Conservation (phyloP, 75 land plant species). For the Ceratopteris richardii region DNA sequence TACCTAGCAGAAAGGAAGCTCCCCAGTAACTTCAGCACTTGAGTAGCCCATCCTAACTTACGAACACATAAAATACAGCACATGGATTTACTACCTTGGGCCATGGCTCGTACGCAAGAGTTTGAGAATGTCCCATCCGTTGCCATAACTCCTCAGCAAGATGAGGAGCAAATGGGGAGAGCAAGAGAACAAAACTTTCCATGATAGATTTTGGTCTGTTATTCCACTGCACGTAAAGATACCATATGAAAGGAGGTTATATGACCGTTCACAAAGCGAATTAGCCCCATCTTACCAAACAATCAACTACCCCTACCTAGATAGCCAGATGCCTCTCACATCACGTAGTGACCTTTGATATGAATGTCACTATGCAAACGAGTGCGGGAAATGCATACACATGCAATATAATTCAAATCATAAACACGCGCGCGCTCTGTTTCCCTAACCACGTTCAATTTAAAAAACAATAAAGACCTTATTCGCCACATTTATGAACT, state of each 20-base stretch:
- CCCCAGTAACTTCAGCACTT: neutral
- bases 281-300: too few species aligned
- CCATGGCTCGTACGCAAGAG: conserved; percentile 77
- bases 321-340: too few species aligned
- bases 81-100: conserved; percentile 50
- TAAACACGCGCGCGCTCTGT: too few species aligned
- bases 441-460: too few species aligned
- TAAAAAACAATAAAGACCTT: conserved; percentile 42
- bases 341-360: too few species aligned
- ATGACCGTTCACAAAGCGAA: neutral
- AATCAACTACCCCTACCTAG: too few species aligned
- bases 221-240: conserved; percentile 66
- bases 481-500: conserved; percentile 84
- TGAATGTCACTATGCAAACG: too few species aligned
- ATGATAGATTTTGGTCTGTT: conserved; percentile 52
- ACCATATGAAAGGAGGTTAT: neutral
- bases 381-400: too few species aligned
- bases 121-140: conserved; percentile 59
- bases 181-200: conserved; percentile 69
- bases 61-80: neutral
- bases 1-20: conserved; percentile 38
- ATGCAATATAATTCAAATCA: too few species aligned
- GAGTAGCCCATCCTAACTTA: neutral
- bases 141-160: conserved; percentile 90
- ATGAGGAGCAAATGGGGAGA: conserved; percentile 94